Base-by-base conservation (phyloP, 129 eudicot genomes). In the Flaveria linearis region DNA sequence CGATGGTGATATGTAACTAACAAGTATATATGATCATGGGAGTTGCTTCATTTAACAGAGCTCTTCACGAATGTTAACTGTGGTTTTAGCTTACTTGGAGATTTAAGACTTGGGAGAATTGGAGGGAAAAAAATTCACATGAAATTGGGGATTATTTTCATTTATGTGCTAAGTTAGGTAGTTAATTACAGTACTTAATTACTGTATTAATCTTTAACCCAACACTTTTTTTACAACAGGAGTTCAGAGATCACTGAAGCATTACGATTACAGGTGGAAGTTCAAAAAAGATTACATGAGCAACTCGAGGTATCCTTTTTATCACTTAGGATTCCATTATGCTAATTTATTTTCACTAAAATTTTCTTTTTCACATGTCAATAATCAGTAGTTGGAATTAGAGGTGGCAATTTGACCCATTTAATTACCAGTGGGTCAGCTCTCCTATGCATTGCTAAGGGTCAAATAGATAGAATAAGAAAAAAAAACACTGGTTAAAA, bases 231-330 rank as follows among this genome's bases (percentile, higher is more conserved):
- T 62, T 45, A n/a, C 25, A 73, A 81, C 88, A 93, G 98, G 89
- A 96, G 98, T 63, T 81, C 85, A 41, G 96, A 90, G 86, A 88
- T 92, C 80, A 89, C 98, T 30, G 98, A 92, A 88, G 96, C 98
- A 25, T 71, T 92, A 73, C 87, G 94, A 45, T 75, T 92, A 78
- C 98, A 92, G 76, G 89, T 92, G 92, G 98, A 92, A 75, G 96
- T 92, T 73, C 98, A 92, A 63, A 92, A 92, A 79, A 86, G 91
- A 56, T 78, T 92, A 33, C 98, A 92, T 39, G 94, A 89, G 81
- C 98, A 92, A 84, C 92, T 92, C 72, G 96, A 92, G 96, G 98
- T 92, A 84, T 72, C 55, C 17, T 7, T 14, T 30, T 22, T 18
- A 17, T 76, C 8, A 46, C 18, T 49, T 63, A 18, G 5, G 20